Base-by-base conservation (phyloP, 176 grass and related monocot species). In the Pontederia paniculata region DNA sequence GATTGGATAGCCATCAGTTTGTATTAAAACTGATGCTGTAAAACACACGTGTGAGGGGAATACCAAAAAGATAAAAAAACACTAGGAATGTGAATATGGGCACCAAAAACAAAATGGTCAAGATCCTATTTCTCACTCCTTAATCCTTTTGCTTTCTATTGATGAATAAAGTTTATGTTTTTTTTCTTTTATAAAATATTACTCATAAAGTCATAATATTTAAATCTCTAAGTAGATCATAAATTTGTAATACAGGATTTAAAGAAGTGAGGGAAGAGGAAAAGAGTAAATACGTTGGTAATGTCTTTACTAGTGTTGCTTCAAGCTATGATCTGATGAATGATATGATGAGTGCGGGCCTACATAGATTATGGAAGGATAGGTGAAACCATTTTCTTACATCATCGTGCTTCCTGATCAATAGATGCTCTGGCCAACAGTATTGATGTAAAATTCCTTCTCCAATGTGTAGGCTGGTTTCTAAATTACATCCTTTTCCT, bases 241-340 rank as follows among this genome's bases (percentile, higher is more conserved):
- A 18, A 55, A 8, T 12, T 70, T 25, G 18, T 48, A 42, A 49
- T 46, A 37, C 72, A 89, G 91, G 91, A 23, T 96, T 73, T 76
- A 96, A 86, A 57, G 79, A 89, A 77, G 79, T 96, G 50, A 48
- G 55, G 21, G 85, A 87, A 63, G 82, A 89, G 49, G 86, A 97
- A 13, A 97, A 89, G 71, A 97, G 82, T 67, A 81, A 71, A 66
- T 77, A 89, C 59, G 85, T 89, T 28, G 91, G 86, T 48, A 89
- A 89, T 56, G 91, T 96, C 15, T 96, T 96, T 68, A 89, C 68
- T 54, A 87, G 68, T 65, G 91, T 96, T 58, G 86, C 86, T 17
- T 89, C 91, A 42, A 96, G 69, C 48, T 89, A 96, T 54, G 91
- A 89, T 70, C 59, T 96, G 56, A 96, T 96, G 90, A 96, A 96